A percentile compares a stretch with the other conserved stretches of the same genome.
Evolutionary conservation across 169 alveolate species (phyloP).

Genomic region (Plasmodium knowlesi): DNA sequence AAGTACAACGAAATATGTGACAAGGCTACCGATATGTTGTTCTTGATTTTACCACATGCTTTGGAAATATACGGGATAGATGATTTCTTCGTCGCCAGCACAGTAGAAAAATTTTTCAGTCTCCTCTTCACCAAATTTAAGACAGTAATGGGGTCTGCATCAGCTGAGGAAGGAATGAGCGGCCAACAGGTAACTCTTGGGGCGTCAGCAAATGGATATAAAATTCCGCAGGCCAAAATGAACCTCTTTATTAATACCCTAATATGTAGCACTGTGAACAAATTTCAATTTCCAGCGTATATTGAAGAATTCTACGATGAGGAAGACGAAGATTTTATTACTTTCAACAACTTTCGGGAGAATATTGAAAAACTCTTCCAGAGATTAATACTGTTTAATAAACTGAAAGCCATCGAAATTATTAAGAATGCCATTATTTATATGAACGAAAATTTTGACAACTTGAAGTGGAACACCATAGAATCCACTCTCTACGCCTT

Average conservation of each 20-base stretch:
- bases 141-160: conserved; percentile 1
- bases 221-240: conserved; percentile 35
- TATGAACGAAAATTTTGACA: conserved; percentile 44
- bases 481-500: conserved; percentile 64
- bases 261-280: conserved; percentile 50
- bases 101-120: conserved; percentile 61
- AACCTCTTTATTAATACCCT: conserved; percentile 34
- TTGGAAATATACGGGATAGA: conserved; percentile 32
- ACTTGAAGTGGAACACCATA: conserved; percentile 52
- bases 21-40: conserved; percentile 25
- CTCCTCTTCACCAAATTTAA: conserved; percentile 63
- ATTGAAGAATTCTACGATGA: conserved; percentile 67
- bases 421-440: conserved; percentile 53
- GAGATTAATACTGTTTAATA: conserved; percentile 60
- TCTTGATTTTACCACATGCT: conserved; percentile 55
- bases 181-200: background rate
- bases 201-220: background rate
- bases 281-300: conserved; percentile 41
- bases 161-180: background rate
- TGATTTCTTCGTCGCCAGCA: conserved; percentile 45
- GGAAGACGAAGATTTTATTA: conserved; percentile 57
- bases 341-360: conserved; percentile 46
- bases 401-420: conserved; percentile 64
- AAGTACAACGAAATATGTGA: conserved; percentile 51
- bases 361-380: conserved; percentile 63